Evolutionary conservation across 2,329 filamentous ascomycete genomes (phyloP), one percentile per base, ranked within the genome.

Genomic region (Huntiella abstrusa): DNA sequence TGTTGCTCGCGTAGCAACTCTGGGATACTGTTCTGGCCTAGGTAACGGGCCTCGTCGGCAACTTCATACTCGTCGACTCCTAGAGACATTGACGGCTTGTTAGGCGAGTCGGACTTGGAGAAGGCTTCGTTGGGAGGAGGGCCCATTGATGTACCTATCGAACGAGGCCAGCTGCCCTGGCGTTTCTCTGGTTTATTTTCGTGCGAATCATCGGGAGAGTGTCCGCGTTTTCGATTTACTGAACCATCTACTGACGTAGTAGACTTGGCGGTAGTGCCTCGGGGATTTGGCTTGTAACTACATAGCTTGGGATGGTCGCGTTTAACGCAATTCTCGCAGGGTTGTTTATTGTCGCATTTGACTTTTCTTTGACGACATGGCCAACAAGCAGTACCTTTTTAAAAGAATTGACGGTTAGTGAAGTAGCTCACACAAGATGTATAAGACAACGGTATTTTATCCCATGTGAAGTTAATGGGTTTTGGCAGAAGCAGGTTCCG

Each of bases 321-420:
- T 62, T 77, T 78, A 55, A 77, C 68, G 55, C 75, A 80, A 56
- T 80, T 80, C 55, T 79, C 74, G 58, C 75, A 80, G 1, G 75
- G 75, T 55, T 76, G 69, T 57, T 77, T 74, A 58, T 78, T 79
- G 61, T 79, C 75, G 57, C 75, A 80, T 60, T 79, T 79, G 36
- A 80, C 75, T 60, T 80, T 79, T 52, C 75, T 68, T 58, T 79
- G 75, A 40, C 75, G 67, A 56, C 75, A 80, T 10, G 75, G 75
- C 74, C 75, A 80, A 55, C 75, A 80, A 4, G 73, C 73, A 37
- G 73, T 77, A 49, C 72, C 72, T 76, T 54, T 17, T 3, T 15
- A 17, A 28, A 28, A 35, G 22, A 33, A 43, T 13, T 3, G n/a
- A 15, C 7, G 15, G 12, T 44, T 40, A 46, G 44, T 38, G 15